Percentiles rank a stretch among this genome's conserved stretches.
These are phyloP conservation scores for Amphicarpaea edgeworthii DNA, from an alignment of 306 rosid genomes.

Conservation along the genomic window DNA sequence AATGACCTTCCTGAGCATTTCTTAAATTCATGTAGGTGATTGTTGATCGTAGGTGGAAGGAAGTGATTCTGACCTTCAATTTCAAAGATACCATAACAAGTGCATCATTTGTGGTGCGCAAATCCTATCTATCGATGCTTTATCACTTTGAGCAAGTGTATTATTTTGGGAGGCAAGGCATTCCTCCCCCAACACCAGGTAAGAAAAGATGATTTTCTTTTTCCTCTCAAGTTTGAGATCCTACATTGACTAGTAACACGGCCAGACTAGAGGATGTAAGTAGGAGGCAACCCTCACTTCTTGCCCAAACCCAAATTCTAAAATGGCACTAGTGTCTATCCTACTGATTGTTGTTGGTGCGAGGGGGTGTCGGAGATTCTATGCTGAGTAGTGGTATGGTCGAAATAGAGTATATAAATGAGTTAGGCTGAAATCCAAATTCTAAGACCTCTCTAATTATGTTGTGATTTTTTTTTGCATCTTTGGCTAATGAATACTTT, in stretches of 20 bases:
- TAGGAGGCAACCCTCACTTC: neutral
- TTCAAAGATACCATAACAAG: conserved; percentile 76
- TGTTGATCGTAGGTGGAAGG: conserved; percentile 84
- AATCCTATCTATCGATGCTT: conserved; percentile 74
- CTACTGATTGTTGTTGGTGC: too few species aligned
- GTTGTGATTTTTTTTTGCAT: conserved; percentile 13
- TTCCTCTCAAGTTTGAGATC: neutral
- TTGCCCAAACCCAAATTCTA: neutral
- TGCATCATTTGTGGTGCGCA: conserved; percentile 78
- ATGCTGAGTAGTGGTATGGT: too few species aligned
- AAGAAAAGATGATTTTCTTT: conserved; percentile 33
- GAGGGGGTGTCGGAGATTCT: too few species aligned
- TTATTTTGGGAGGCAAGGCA: conserved; percentile 66
- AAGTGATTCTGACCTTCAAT: conserved; percentile 63
- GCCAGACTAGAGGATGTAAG: neutral
- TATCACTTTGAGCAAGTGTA: conserved; percentile 91
- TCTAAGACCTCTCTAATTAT: conserved; percentile 7
- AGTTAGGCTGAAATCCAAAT: neutral
- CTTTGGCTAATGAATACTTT: conserved; percentile 38
- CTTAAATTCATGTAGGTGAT: conserved; percentile 63
- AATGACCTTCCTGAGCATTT: conserved; percentile 14
- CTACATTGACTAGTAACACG: neutral
- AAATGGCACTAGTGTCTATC: too few species aligned
- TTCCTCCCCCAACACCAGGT: conserved; percentile 56
- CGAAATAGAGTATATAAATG: too few species aligned